phyloP scores from a whole-genome alignment of 176 grass and related monocot species.

The Carex parvula region DNA sequence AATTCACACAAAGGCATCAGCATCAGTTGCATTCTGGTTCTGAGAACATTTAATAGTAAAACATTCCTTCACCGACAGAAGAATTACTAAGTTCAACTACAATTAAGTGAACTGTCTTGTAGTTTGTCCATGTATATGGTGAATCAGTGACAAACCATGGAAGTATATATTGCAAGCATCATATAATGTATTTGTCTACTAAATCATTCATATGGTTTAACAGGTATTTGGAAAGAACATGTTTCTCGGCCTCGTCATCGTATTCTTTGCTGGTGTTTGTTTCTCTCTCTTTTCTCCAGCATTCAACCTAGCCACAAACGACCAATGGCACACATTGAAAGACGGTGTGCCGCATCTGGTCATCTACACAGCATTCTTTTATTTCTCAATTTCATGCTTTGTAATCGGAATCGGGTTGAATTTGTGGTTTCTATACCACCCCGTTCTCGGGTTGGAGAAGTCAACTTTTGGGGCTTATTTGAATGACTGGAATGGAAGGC shows the following conservation, averaged over 20 bases:
- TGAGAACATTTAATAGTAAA: neutral
- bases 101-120: neutral
- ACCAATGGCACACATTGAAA: slow-evolving; percentile 81
- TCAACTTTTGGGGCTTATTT: slow-evolving; percentile 86
- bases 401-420: slow-evolving; percentile 65
- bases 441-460: slow-evolving; percentile 59
- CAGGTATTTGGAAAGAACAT: slow-evolving; percentile 27
- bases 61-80: neutral
- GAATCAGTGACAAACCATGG: neutral
- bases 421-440: slow-evolving; percentile 78
- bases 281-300: slow-evolving; percentile 97
- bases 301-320: slow-evolving; percentile 90
- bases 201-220: neutral
- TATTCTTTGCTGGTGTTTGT: slow-evolving; percentile 81
- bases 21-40: neutral
- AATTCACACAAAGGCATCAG: neutral
- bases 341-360: slow-evolving; percentile 68
- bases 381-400: slow-evolving; percentile 93
- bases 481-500: slow-evolving; percentile 84
- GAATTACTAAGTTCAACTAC: neutral
- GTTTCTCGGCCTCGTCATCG: slow-evolving; percentile 70
- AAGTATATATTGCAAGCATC: neutral
- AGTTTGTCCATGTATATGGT: neutral
- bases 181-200: neutral
- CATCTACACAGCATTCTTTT: slow-evolving; percentile 98